phyloP scores from a whole-genome alignment of 257 asterid species.

The Paraleonurus japonicus region DNA sequence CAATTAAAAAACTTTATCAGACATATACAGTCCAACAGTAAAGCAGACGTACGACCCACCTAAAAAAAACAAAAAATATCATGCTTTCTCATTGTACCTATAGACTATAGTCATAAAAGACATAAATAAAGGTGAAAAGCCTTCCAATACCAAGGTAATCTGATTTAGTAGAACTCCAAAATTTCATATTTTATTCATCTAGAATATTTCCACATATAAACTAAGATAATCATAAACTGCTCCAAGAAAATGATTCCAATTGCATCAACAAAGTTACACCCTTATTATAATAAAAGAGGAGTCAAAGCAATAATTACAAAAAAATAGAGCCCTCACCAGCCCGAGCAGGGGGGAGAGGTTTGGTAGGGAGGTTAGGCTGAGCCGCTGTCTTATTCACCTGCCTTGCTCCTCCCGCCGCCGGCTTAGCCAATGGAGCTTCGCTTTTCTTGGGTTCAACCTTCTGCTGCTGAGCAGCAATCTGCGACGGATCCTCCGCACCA shows the following conservation, averaged over 20 bases:
- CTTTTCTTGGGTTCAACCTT: conserved; percentile 57
- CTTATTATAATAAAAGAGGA: too few relatives aligned
- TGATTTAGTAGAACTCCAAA: background rate
- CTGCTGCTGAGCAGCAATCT: conserved; percentile 57
- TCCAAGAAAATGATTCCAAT: background rate
- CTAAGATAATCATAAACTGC: background rate
- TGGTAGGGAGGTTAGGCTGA: conserved; percentile 62
- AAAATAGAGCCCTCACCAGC: conserved; percentile 41
- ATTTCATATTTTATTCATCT: background rate
- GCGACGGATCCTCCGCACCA: conserved; percentile 64
- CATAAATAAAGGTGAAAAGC: background rate
- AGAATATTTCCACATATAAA: background rate
- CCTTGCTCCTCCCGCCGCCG: conserved; percentile 20
- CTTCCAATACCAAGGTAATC: background rate
- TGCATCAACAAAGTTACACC: background rate
- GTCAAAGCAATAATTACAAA: background rate
- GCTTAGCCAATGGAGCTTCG: conserved; percentile 34
- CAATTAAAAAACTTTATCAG: background rate
- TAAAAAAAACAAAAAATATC: background rate
- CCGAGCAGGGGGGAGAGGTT: conserved; percentile 77
- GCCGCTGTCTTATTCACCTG: conserved; percentile 39
- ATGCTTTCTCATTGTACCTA: background rate
- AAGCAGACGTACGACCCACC: background rate
- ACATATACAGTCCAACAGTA: background rate
- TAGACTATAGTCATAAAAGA: background rate